Evolutionary conservation across 1,284 basidiomycete genomes (phyloP).

Genomic region (Coniophora puteana): DNA sequence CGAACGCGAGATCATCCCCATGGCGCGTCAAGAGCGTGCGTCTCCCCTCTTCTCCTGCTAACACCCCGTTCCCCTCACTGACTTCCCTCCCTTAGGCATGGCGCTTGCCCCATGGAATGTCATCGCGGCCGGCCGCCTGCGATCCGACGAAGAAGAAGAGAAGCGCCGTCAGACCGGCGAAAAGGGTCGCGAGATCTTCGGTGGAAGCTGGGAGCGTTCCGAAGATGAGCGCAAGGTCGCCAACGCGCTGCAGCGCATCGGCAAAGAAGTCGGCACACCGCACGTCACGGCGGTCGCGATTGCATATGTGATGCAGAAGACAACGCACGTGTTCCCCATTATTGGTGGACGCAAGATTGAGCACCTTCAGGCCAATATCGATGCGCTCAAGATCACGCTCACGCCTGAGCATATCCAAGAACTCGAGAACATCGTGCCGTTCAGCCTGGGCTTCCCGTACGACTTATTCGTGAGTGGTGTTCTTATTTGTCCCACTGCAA

Average conservation of each 20-base stretch:
- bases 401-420: constrained; percentile 38
- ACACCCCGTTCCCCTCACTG: neutral
- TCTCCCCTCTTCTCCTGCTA: neutral
- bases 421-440: constrained; percentile 37
- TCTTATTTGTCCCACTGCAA: constrained; percentile 25
- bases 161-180: constrained; percentile 13
- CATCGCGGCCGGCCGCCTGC: constrained; percentile 26
- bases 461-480: constrained; percentile 36
- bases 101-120: constrained; percentile 37
- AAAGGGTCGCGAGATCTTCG: constrained; percentile 14
- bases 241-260: constrained; percentile 25
- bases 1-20: constrained; percentile 53
- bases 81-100: constrained; percentile 15
- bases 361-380: constrained; percentile 43
- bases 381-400: constrained; percentile 42
- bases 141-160: constrained; percentile 21
- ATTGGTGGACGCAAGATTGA: constrained; percentile 49
- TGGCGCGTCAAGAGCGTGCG: constrained; percentile 27
- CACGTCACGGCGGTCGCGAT: constrained; percentile 33
- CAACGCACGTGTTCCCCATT: constrained; percentile 46
- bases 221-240: constrained; percentile 22
- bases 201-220: constrained; percentile 19
- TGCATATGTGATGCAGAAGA: constrained; percentile 46
- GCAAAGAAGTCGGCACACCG: constrained; percentile 9
- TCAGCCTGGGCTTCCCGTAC: constrained; percentile 42